phyloP scores from a whole-genome alignment of 1,139 yeast species.

The Diutina siamensis region DNA sequence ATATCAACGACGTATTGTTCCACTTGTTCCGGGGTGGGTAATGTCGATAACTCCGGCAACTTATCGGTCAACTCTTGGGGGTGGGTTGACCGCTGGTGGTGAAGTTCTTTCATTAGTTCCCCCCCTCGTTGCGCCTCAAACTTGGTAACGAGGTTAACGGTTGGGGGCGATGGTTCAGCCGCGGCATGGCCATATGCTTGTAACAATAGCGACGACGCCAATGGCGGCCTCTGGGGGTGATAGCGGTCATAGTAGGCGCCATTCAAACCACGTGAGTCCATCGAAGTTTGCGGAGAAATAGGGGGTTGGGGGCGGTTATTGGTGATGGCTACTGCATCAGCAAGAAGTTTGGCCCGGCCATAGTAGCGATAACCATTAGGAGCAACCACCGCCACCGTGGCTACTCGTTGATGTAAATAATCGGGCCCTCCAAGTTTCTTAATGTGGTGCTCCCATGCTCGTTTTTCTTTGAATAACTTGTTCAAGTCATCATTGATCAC shows the following conservation, averaged over 20 bases:
- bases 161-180: background rate
- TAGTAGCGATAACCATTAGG: background rate
- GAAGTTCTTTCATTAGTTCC: background rate
- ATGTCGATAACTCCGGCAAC: background rate
- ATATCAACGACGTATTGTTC: background rate
- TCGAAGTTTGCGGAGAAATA: too few relatives aligned
- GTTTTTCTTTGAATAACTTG: background rate
- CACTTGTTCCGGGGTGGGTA: background rate
- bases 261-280: background rate
- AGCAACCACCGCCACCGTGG: background rate
- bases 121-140: background rate
- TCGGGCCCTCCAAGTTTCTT: background rate
- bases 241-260: background rate
- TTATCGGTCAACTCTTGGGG: too few relatives aligned
- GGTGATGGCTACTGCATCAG: background rate
- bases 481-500: background rate
- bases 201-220: background rate
- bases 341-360: background rate
- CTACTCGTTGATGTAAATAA: background rate
- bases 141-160: background rate
- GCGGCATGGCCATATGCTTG: background rate
- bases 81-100: too few relatives aligned
- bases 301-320: too few relatives aligned
- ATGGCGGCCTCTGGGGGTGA: background rate
- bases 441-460: slow-evolving; percentile 1